Conservation (phyloP, 257 asterid genomes). For the Osmanthus fragrans region DNA sequence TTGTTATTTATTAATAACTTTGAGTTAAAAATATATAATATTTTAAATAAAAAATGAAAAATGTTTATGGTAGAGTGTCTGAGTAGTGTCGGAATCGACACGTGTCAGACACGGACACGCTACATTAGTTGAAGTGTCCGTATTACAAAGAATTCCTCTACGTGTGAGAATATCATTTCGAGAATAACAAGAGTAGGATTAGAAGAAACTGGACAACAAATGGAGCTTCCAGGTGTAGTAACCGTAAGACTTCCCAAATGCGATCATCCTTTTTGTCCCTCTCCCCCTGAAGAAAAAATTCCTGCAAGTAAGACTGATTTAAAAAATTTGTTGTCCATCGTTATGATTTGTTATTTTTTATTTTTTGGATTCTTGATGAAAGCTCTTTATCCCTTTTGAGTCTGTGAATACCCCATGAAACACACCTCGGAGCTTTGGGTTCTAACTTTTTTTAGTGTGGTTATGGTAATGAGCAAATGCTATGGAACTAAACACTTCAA, state of each 20-base stretch:
- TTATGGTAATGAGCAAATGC: neutral
- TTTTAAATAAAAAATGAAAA: too few relatives aligned
- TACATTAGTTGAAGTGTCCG: too few relatives aligned
- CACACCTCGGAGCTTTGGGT: neutral
- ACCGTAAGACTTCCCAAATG: neutral
- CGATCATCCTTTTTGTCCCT: neutral
- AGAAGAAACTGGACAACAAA: neutral
- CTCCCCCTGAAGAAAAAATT: neutral
- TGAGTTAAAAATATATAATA: too few relatives aligned
- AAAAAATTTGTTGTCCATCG: neutral
- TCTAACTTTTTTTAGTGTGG: too few relatives aligned
- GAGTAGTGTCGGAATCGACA: too few relatives aligned
- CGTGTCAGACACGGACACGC: too few relatives aligned
- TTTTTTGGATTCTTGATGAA: too few relatives aligned
- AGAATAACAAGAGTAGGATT: neutral
- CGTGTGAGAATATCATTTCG: neutral
- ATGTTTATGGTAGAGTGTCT: too few relatives aligned
- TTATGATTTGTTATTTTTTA: too few relatives aligned
- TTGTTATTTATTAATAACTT: too few relatives aligned
- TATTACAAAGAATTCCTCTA: too few relatives aligned
- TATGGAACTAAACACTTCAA: neutral
- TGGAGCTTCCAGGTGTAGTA: neutral
- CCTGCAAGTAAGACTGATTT: neutral
- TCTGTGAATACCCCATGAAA: neutral
- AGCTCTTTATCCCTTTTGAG: neutral